phyloP scores from a whole-genome alignment of 1,284 basidiomycete species.

The Laetiporus sulphureus region DNA sequence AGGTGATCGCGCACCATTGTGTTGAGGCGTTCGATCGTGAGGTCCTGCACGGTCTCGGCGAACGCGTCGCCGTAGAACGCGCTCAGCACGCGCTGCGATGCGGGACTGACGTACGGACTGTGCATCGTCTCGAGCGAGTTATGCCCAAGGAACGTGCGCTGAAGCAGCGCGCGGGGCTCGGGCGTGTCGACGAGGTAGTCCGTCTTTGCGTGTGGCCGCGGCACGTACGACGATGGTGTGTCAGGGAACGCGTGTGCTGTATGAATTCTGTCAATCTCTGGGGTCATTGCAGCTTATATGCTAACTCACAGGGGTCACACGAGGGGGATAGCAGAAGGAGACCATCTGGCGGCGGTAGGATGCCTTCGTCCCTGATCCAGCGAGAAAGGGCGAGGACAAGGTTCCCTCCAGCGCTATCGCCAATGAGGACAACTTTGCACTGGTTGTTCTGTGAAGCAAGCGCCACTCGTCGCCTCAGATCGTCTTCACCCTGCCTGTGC shows the following conservation, averaged over 20 bases:
- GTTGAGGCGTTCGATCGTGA: conserved; percentile 21
- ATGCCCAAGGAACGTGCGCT: conserved; percentile 41
- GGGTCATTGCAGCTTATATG: conserved; percentile 8
- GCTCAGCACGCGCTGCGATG: conserved; percentile 32
- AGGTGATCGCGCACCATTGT: conserved; percentile 17
- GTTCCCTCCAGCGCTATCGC: conserved; percentile 71
- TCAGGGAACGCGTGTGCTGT: conserved; percentile 41
- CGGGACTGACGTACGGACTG: conserved; percentile 46
- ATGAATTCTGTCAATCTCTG: not conserved
- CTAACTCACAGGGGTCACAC: conserved; percentile 21
- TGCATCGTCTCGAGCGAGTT: conserved; percentile 40
- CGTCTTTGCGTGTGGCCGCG: conserved; percentile 38
- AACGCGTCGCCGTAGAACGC: conserved; percentile 29
- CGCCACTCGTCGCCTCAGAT: conserved; percentile 10
- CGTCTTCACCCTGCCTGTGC: conserved; percentile 12
- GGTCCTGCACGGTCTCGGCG: conserved; percentile 21
- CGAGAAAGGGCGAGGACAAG: conserved; percentile 50
- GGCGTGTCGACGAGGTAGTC: conserved; percentile 50
- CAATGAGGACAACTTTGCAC: conserved; percentile 56
- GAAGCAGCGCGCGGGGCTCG: conserved; percentile 42
- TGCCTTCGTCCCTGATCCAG: conserved; percentile 43
- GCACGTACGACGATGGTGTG: conserved; percentile 39
- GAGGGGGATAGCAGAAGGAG: conserved; percentile 37
- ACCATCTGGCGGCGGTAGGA: conserved; percentile 36
- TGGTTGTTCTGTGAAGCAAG: conserved; percentile 19